Percentiles rank a stretch among this genome's conserved stretches.
Evolutionary conservation across 352 stramenopile species (phyloP).

Genomic region (Elongisporangium senticosum): DNA sequence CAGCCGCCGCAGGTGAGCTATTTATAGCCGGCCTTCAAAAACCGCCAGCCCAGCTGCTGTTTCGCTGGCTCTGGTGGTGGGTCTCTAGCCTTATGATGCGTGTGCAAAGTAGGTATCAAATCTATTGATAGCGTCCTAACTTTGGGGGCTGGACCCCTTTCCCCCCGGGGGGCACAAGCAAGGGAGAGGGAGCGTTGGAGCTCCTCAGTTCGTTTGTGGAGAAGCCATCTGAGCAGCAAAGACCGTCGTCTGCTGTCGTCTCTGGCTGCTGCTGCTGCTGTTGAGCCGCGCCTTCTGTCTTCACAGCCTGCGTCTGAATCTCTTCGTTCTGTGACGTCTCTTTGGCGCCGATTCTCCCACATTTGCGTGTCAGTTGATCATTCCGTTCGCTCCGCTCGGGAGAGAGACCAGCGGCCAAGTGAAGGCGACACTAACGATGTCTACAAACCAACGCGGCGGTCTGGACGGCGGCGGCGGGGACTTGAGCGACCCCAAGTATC

Average conservation of each 20-base stretch:
- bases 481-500: constrained; percentile 12
- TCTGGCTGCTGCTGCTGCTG: not conserved
- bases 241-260: not conserved
- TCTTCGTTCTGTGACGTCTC: not conserved
- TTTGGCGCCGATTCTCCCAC: not conserved
- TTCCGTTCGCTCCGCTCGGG: no score
- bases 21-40: constrained; percentile 2
- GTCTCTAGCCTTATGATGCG: not conserved
- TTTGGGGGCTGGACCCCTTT: not conserved
- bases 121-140: not conserved
- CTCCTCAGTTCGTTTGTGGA: not conserved
- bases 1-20: not conserved
- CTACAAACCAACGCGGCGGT: constrained; percentile 20
- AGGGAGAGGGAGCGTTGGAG: not conserved
- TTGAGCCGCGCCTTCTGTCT: not conserved
- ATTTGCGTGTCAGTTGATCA: not conserved
- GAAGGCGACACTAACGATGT: constrained; percentile 10
- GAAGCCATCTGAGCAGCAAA: not conserved
- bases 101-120: not conserved
- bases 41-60: not conserved
- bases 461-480: constrained; percentile 27
- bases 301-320: not conserved
- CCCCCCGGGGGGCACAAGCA: not conserved
- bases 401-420: not conserved
- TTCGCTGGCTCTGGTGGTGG: constrained; percentile 1